Conservation (phyloP, 2,329 filamentous ascomycete species). For the Trichoderma asperellum region DNA sequence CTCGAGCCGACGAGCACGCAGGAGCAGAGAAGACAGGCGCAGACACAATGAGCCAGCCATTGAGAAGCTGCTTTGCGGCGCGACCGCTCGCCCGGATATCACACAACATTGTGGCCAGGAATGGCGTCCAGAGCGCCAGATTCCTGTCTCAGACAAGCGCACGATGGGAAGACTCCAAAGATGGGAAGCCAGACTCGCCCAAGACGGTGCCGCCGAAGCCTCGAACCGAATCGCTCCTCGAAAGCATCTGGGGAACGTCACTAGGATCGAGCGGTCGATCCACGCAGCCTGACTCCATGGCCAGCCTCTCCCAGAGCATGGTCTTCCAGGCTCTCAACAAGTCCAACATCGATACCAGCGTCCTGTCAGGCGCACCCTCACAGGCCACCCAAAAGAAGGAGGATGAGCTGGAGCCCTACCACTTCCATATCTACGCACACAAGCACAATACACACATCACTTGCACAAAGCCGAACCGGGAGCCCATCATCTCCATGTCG, state of each 20-base stretch:
- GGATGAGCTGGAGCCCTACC: slow-evolving; percentile 66
- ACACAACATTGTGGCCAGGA: slow-evolving; percentile 34
- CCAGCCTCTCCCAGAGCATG: slow-evolving; percentile 44
- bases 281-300: slow-evolving; percentile 39
- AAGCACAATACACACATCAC: slow-evolving; percentile 98
- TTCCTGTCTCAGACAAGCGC: slow-evolving; percentile 48
- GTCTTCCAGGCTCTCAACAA: slow-evolving; percentile 46
- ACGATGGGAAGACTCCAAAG: slow-evolving; percentile 36
- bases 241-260: slow-evolving; percentile 42
- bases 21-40: slow-evolving; percentile 32
- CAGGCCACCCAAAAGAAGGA: slow-evolving; percentile 38
- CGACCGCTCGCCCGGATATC: slow-evolving; percentile 42
- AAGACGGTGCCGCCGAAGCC: slow-evolving; percentile 35
- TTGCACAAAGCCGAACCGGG: slow-evolving; percentile 78
- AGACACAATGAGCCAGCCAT: slow-evolving; percentile 50
- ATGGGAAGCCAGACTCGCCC: slow-evolving; percentile 33
- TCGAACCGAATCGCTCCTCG: slow-evolving; percentile 39
- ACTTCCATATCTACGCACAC: slow-evolving; percentile 82
- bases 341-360: slow-evolving; percentile 42
- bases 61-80: slow-evolving; percentile 49
- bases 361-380: slow-evolving; percentile 35
- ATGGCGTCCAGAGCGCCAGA: slow-evolving; percentile 36
- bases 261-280: slow-evolving; percentile 31
- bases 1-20: slow-evolving; percentile 15
- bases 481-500: slow-evolving; percentile 78